These are phyloP conservation scores for Scheffersomyces cryptocercus DNA, from an alignment of 1,139 yeast species.

Conservation along the genomic window DNA sequence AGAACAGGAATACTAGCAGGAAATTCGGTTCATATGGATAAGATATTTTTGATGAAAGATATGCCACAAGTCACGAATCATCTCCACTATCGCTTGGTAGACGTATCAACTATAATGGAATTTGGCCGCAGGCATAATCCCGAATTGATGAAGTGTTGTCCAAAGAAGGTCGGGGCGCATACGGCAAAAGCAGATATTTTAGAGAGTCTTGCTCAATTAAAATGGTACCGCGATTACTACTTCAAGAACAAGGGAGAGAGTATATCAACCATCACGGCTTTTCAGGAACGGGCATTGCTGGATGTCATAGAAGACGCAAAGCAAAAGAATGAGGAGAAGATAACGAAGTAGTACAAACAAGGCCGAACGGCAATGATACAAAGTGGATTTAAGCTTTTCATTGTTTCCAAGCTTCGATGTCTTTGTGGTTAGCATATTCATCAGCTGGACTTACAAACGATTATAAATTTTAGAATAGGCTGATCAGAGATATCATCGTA, in stretches of 20 bases:
- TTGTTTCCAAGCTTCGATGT: too few species aligned
- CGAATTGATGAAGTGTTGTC: conserved; percentile 52
- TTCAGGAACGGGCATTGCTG: conserved; percentile 3
- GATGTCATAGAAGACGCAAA: neutral
- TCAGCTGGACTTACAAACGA: too few species aligned
- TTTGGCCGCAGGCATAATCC: conserved; percentile 79
- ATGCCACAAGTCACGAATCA: conserved; percentile 74
- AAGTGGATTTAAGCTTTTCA: too few species aligned
- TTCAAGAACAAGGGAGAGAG: conserved; percentile 34
- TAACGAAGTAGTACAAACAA: too few species aligned
- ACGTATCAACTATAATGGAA: conserved; percentile 84
- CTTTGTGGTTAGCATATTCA: too few species aligned
- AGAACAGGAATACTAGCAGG: conserved; percentile 79
- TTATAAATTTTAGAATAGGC: too few species aligned
- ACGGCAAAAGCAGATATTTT: conserved; percentile 87
- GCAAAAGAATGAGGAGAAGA: neutral
- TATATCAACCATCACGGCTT: conserved; percentile 12
- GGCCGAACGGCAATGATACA: too few species aligned
- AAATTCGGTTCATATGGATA: conserved; percentile 89
- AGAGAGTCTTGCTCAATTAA: conserved; percentile 83
- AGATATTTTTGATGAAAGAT: conserved; percentile 79
- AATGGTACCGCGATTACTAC: conserved; percentile 74
- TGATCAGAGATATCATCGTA: too few species aligned
- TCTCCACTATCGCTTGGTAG: conserved; percentile 82
- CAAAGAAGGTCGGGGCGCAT: conserved; percentile 68